Conservation (phyloP, 495 filamentous ascomycete species). For the Lophiotrema nucula region DNA sequence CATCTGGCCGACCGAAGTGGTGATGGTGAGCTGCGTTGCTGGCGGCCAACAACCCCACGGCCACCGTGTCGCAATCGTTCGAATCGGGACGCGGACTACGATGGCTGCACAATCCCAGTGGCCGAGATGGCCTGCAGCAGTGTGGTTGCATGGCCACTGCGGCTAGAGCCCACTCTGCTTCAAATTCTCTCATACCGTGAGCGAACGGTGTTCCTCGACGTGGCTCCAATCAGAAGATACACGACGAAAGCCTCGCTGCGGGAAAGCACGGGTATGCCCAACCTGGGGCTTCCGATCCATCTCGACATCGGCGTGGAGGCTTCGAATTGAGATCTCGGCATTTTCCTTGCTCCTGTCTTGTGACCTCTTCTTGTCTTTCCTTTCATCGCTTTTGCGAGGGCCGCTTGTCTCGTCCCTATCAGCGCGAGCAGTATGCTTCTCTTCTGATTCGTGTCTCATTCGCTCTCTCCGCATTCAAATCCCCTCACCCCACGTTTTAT, state of each 20-base stretch:
- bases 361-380: slow-evolving; percentile 11
- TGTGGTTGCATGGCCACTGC: slow-evolving; percentile 5
- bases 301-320: slow-evolving; percentile 4
- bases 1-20: slow-evolving; percentile 17
- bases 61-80: background rate
- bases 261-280: slow-evolving; percentile 23
- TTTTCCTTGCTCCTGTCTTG: slow-evolving; percentile 11
- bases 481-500: slow-evolving; percentile 30
- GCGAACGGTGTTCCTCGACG: slow-evolving; percentile 11
- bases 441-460: slow-evolving; percentile 19
- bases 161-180: slow-evolving; percentile 13
- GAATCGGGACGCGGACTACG: slow-evolving; percentile 5
- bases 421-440: slow-evolving; percentile 22
- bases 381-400: slow-evolving; percentile 15
- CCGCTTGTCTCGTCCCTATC: background rate
- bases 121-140: background rate
- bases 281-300: slow-evolving; percentile 21
- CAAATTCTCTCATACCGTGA: slow-evolving; percentile 10
- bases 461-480: slow-evolving; percentile 27
- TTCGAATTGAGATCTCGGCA: slow-evolving; percentile 1
- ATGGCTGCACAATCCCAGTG: slow-evolving; percentile 18
- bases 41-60: background rate
- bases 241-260: slow-evolving; percentile 9
- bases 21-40: background rate
- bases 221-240: slow-evolving; percentile 23